Conservation (phyloP, 2,329 filamentous ascomycete genomes). For the Kalmusia sp. region DNA sequence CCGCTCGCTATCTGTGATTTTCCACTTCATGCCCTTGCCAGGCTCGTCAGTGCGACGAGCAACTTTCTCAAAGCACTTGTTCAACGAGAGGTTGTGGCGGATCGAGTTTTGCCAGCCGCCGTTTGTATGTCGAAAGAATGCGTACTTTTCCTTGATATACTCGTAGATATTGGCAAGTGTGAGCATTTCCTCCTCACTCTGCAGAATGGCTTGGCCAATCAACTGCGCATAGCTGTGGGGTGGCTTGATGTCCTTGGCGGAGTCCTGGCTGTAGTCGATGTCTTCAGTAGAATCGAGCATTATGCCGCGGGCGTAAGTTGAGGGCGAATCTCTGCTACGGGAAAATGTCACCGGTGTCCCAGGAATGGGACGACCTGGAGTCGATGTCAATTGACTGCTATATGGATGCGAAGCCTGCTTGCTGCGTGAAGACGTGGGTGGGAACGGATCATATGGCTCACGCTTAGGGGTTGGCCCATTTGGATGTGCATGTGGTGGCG, state of each 20-base stretch:
- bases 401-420: constrained; percentile 41
- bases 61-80: constrained; percentile 93
- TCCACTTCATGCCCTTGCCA: constrained; percentile 99
- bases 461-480: constrained; percentile 45
- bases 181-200: constrained; percentile 83
- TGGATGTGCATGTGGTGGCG: constrained; percentile 39
- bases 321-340: constrained; percentile 55
- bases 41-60: constrained; percentile 92
- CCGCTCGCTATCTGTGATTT: constrained; percentile 81
- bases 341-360: constrained; percentile 45
- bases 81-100: constrained; percentile 92
- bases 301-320: constrained; percentile 56
- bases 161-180: constrained; percentile 93
- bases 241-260: constrained; percentile 90
- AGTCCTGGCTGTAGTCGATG: constrained; percentile 81
- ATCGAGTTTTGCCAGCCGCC: constrained; percentile 99
- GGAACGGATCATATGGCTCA: constrained; percentile 46
- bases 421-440: constrained; percentile 42
- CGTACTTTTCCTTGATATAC: constrained; percentile 89
- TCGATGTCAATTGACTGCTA: constrained; percentile 44
- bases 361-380: constrained; percentile 40
- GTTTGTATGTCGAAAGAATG: constrained; percentile 87
- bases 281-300: constrained; percentile 62
- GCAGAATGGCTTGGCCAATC: constrained; percentile 95
- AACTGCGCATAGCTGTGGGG: constrained; percentile 96